Evolutionary conservation across 2,329 filamentous ascomycete species (phyloP), one percentile per base, ranked within the genome.

Genomic region (Aspergillus ustus): DNA sequence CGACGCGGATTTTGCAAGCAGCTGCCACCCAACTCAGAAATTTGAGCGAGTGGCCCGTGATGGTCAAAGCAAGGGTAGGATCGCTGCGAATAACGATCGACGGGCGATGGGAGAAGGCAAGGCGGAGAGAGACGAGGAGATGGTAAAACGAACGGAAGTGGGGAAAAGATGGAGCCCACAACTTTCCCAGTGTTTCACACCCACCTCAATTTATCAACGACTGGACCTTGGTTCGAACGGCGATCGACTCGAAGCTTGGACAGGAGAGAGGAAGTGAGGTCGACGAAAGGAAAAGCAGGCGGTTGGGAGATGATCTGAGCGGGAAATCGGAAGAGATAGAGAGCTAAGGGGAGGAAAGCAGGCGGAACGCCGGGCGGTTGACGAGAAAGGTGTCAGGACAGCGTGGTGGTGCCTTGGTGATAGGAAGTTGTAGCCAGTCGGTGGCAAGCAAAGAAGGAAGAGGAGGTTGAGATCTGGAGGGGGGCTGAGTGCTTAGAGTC

Each of bases 161-260:
- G 53, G 49, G 54, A 62, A 54, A 62, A 50, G 31, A 62, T 51
- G 60, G 57, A 60, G 51, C 51, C 49, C 25, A 25, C 25, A 25
- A 59, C 48, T 52, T 19, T 40, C 29, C 19, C 51, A 44, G 29
- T 50, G 44, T 54, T 50, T 49, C 51, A 31, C 17, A 9, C 37
- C 34, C 29, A 31, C 57, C 22, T 55, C 22, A 34, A 59, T 49
- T 52, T 22, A 60, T 44, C 17, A 34, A 59, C 22, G 20, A 54
- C 37, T 31, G 28, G 15, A 52, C 25, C 57, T 25, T 52, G 37
- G 43, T 31, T 20, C 31, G 22, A 46, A 20, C 28, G 11, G 11
- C 34, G 34, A 40, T 40, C 17, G 37, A 13, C 46, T 48, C 25
- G 20, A 25, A 11, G 31, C 37, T 52, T 8, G 34, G 29, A 17